These are phyloP conservation scores for Ceratobasidium papillatum DNA, from an alignment of 1,284 basidiomycete genomes.

Conservation along the genomic window DNA sequence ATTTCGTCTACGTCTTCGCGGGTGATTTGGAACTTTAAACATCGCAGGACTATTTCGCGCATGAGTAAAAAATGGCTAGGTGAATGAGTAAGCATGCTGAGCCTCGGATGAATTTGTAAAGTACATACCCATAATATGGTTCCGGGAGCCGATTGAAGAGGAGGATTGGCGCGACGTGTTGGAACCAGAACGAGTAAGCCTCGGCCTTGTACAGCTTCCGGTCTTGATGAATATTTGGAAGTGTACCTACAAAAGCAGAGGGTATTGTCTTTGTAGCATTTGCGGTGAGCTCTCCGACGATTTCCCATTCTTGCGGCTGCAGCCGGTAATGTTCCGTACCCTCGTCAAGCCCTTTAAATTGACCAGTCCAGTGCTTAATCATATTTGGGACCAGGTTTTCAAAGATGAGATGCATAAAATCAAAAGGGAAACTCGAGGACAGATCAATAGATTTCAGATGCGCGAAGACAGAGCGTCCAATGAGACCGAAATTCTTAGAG, in stretches of 20 bases:
- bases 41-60: constrained; percentile 15
- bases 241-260: constrained; percentile 35
- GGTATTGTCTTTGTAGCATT: constrained; percentile 35
- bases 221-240: constrained; percentile 36
- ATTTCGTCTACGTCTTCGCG: constrained; percentile 1
- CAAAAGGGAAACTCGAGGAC: constrained; percentile 24
- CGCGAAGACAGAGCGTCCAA: constrained; percentile 24
- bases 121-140: constrained; percentile 52
- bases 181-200: constrained; percentile 37
- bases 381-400: constrained; percentile 42
- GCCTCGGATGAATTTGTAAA: constrained; percentile 44
- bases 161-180: constrained; percentile 39
- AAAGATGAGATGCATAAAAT: constrained; percentile 44
- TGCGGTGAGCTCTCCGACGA: constrained; percentile 20
- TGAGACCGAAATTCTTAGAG: constrained; percentile 32
- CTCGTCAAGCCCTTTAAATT: constrained; percentile 24
- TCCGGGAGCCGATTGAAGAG: constrained; percentile 18
- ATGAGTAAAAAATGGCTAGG: constrained; percentile 36
- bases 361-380: constrained; percentile 27
- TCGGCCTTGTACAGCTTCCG: constrained; percentile 40
- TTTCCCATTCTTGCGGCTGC: background rate
- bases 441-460: constrained; percentile 11
- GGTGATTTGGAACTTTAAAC: constrained; percentile 21
- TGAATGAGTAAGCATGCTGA: background rate
- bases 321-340: constrained; percentile 1